These are phyloP conservation scores for Styphnolobium japonicum DNA, from an alignment of 306 rosid genomes.

Conservation along the genomic window DNA sequence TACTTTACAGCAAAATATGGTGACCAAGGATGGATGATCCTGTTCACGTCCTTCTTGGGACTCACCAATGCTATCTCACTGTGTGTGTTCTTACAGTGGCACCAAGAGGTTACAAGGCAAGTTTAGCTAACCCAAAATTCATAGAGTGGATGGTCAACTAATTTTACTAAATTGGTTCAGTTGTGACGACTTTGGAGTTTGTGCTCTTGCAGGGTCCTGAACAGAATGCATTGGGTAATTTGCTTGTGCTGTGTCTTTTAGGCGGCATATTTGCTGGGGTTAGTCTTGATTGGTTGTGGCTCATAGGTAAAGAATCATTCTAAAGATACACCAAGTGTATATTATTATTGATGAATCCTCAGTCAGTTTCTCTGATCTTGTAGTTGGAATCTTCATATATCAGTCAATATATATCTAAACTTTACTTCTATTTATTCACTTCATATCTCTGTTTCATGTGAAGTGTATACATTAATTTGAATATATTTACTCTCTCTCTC, in stretches of 20 bases:
- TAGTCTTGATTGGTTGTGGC: constrained; percentile 76
- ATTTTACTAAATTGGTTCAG: background rate
- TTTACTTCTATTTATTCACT: no score
- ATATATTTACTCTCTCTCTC: no score
- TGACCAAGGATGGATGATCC: constrained; percentile 81
- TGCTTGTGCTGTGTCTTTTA: constrained; percentile 62
- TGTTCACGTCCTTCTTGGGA: constrained; percentile 64
- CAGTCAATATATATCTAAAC: no score
- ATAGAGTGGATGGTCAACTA: background rate
- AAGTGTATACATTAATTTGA: no score
- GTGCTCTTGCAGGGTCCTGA: constrained; percentile 66
- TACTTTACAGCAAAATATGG: constrained; percentile 78
- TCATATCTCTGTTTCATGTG: no score
- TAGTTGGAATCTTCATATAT: no score
- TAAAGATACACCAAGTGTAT: background rate
- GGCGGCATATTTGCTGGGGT: constrained; percentile 67
- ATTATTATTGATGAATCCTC: no score
- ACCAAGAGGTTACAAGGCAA: constrained; percentile 68
- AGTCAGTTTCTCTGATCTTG: background rate
- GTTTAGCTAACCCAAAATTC: background rate
- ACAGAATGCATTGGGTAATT: constrained; percentile 84
- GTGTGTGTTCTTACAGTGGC: constrained; percentile 71
- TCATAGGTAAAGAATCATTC: constrained; percentile 50
- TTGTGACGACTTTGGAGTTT: background rate
- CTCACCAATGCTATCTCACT: constrained; percentile 63